phyloP scores from a whole-genome alignment of 257 asterid genomes.

The Jaltomata sinuosa region DNA sequence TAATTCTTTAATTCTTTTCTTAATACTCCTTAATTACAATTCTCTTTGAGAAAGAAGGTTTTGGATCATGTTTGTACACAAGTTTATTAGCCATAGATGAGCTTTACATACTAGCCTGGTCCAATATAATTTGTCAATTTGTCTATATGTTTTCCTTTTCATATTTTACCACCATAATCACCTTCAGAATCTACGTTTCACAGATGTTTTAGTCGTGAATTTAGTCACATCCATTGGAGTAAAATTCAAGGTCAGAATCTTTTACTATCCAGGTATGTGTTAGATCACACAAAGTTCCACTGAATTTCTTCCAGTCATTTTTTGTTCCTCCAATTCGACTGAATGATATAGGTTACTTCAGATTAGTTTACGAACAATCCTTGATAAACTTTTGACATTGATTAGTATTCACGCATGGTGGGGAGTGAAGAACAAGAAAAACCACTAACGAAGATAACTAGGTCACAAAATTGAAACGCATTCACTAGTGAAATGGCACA shows the following conservation, averaged over 20 bases:
- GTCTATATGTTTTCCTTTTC: neutral
- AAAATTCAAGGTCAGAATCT: neutral
- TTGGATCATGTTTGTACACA: neutral
- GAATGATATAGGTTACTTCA: neutral
- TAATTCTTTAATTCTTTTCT: neutral
- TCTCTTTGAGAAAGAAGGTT: neutral
- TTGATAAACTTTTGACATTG: neutral
- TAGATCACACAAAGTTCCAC: neutral
- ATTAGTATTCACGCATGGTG: neutral
- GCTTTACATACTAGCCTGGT: neutral
- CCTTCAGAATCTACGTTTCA: neutral
- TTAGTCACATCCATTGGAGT: neutral
- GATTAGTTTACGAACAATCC: neutral
- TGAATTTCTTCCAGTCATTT: neutral
- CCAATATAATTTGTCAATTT: neutral
- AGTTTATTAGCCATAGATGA: neutral
- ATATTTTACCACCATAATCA: neutral
- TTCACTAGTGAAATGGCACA: neutral
- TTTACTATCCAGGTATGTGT: neutral
- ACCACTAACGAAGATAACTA: neutral
- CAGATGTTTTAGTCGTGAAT: neutral
- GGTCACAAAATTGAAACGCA: neutral
- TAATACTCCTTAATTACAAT: neutral
- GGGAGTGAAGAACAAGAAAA: neutral
- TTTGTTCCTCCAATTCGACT: neutral